These are phyloP conservation scores for Tuber calosporum DNA, from an alignment of 495 filamentous ascomycete species.

Conservation along the genomic window DNA sequence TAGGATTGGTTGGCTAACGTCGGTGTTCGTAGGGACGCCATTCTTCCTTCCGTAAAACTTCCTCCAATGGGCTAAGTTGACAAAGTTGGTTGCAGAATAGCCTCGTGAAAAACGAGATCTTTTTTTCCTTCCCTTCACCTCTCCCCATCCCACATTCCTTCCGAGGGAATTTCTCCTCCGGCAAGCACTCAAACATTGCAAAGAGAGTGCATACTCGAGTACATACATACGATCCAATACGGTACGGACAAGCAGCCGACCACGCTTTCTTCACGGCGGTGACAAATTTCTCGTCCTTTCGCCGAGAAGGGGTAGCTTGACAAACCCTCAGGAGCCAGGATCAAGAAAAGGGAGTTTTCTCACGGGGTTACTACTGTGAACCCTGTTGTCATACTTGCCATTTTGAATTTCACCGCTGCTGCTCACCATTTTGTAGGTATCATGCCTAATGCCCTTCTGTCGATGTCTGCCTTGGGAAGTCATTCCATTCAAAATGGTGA, in stretches of 20 bases:
- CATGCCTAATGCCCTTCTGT: background rate
- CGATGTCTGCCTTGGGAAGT: background rate
- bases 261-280: background rate
- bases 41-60: background rate
- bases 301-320: background rate
- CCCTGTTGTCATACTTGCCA: background rate
- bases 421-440: background rate
- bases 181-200: background rate
- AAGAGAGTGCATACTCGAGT: background rate
- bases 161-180: background rate
- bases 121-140: background rate
- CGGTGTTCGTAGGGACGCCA: background rate
- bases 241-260: background rate
- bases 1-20: background rate
- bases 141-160: background rate
- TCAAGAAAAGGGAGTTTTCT: background rate
- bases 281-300: background rate
- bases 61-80: background rate
- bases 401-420: background rate
- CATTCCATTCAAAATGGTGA: background rate
- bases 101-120: background rate
- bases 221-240: background rate
- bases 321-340: background rate
- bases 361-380: background rate
- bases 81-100: background rate